A percentile compares a stretch with the other conserved stretches of the same genome.
phyloP scores from a whole-genome alignment of 2,329 filamentous ascomycete species.

The Orbilia ellipsospora region DNA sequence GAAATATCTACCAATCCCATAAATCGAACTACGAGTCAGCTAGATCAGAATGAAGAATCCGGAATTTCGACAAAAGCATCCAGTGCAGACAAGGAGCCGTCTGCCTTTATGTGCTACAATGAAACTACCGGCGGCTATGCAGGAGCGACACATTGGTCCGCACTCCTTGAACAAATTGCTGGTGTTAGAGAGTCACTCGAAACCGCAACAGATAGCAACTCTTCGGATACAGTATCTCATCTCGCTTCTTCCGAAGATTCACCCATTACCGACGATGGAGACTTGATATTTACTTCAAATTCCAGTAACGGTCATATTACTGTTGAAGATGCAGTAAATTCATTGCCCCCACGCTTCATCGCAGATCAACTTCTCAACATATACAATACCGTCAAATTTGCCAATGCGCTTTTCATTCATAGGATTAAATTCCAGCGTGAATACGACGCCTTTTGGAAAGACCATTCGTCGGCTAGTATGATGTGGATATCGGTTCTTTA shows the following conservation, averaged over 20 bases:
- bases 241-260: constrained; percentile 59
- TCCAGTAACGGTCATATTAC: constrained; percentile 59
- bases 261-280: constrained; percentile 59
- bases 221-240: constrained; percentile 58
- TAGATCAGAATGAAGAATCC: not conserved
- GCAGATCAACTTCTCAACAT: constrained; percentile 62
- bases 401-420: constrained; percentile 63
- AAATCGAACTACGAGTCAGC: not conserved
- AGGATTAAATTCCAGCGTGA: constrained; percentile 65
- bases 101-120: constrained; percentile 48
- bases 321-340: constrained; percentile 60
- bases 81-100: constrained; percentile 56
- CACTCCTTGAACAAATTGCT: constrained; percentile 64
- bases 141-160: constrained; percentile 64
- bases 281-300: constrained; percentile 62
- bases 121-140: constrained; percentile 60
- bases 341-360: constrained; percentile 62
- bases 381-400: constrained; percentile 64
- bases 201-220: constrained; percentile 53
- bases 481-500: constrained; percentile 68
- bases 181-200: constrained; percentile 61
- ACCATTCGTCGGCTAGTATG: constrained; percentile 63
- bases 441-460: constrained; percentile 66
- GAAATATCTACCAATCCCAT: constrained; percentile 31
- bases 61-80: constrained; percentile 56